Evolutionary conservation across 257 asterid species (phyloP), one percentile per base, ranked within the genome.

Genomic region (Cordia subcordata): DNA sequence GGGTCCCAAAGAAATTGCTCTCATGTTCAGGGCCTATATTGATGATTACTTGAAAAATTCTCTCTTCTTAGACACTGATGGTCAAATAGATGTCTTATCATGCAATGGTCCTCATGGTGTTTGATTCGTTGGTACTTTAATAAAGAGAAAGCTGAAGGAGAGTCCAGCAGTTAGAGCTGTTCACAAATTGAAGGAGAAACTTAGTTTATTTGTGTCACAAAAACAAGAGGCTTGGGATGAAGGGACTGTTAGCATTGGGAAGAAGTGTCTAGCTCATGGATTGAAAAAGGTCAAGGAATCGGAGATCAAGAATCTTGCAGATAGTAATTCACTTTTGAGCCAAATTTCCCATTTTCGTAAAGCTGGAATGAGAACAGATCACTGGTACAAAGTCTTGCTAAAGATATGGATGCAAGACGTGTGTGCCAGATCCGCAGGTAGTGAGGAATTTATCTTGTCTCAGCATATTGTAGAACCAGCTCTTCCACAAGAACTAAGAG

Each of bases 211-310:
- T 71, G 78, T 82, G 51, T 77, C 76, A 20, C 98, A 87, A 69
- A 87, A 84, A 81, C 87, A 80, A 61, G 87, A 86, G 72, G 60
- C 80, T 1, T 92, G 99, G 99, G 85, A 84, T 63, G 69, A 57
- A 8, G 92, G 95, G 65, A 75, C 91, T 60, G 53, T 65, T n/a
- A 80, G 91, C 56, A 82, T 92, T 47, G 95, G 96, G 22, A 92
- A 75, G 79, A 92, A 84, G 75, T 92, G 95, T 88, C 69, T 92
- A 10, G 97, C 81, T 38, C 89, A 88, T 64, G 97, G 97, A 60
- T 74, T 92, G 75, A 92, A 84, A 79, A 88, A 82, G 74, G 96
- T 92, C 44, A 92, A 92, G 78, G 95, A 92, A 69, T 84, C 99
- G 5, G 99, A 92, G 77, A 92, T 88, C 62, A 72, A 86, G 72